Evolutionary conservation across 495 filamentous ascomycete species (phyloP).

Genomic region (Talaromyces trachyspermus): DNA sequence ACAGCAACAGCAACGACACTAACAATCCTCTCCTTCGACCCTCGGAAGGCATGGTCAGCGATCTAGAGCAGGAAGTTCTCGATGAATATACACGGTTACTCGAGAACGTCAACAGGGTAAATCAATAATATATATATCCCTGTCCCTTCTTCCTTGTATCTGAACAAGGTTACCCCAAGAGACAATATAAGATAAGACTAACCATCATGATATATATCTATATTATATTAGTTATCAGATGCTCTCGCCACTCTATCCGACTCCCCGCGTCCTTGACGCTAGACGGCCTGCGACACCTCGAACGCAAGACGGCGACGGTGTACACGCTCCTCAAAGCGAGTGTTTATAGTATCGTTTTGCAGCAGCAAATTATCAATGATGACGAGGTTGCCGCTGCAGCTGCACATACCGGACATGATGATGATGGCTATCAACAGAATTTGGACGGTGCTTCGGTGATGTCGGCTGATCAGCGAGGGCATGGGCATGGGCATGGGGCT

Average conservation of each 20-base stretch:
- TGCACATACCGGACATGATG: conserved; percentile 15
- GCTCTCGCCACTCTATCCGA: conserved; percentile 31
- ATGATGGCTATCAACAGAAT: conserved; percentile 16
- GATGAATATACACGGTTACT: conserved; percentile 86
- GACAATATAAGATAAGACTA: background rate
- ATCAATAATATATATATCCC: background rate
- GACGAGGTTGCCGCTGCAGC: conserved; percentile 16
- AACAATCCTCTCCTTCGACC: conserved; percentile 35
- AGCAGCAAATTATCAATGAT: conserved; percentile 82
- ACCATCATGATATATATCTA: too few species aligned
- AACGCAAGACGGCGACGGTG: conserved; percentile 88
- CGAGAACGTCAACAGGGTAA: conserved; percentile 84
- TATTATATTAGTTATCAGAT: conserved; percentile 35
- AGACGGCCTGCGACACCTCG: conserved; percentile 78
- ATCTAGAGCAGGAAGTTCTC: conserved; percentile 87
- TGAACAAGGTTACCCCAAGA: background rate
- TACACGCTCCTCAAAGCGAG: conserved; percentile 95
- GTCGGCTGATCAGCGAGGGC: too few species aligned
- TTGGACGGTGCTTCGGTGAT: conserved; percentile 3
- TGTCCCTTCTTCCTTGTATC: background rate
- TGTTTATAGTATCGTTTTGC: conserved; percentile 95
- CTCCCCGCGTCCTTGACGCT: conserved; percentile 28
- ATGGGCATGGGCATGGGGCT: too few species aligned
- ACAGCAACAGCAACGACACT: conserved; percentile 9
- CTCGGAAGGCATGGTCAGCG: conserved; percentile 41